phyloP scores from a whole-genome alignment of 257 asterid genomes.

The Echites panduratus region DNA sequence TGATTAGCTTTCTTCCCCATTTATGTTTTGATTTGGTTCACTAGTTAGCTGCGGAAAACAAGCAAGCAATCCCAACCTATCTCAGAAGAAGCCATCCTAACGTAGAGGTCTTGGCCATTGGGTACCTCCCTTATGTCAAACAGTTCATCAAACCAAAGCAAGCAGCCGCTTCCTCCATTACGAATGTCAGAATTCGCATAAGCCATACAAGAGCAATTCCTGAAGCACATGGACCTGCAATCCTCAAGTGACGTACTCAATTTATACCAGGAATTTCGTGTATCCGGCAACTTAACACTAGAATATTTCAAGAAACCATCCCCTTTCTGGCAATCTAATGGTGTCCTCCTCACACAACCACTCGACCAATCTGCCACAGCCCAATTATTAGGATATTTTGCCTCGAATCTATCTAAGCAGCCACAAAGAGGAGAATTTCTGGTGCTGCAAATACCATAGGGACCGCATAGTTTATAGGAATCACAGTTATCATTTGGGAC shows the following conservation, averaged over 20 bases:
- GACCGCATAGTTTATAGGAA: conserved; percentile 18
- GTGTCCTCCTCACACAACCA: conserved; percentile 18
- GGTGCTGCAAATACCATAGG: conserved; percentile 23
- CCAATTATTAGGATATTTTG: conserved; percentile 22
- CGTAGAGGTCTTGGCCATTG: conserved; percentile 26
- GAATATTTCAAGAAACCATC: conserved; percentile 24
- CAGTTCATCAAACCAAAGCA: conserved; percentile 27
- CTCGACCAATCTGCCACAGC: conserved; percentile 19
- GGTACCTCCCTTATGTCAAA: conserved; percentile 22
- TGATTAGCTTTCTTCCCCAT: no score
- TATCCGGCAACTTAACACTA: conserved; percentile 26
- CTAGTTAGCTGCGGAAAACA: no score
- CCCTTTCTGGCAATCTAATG: conserved; percentile 14
- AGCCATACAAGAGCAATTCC: conserved; percentile 28
- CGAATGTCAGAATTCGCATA: conserved; percentile 23
- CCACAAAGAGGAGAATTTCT: conserved; percentile 19
- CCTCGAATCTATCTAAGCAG: conserved; percentile 21
- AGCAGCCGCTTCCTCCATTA: conserved; percentile 26
- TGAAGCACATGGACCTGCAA: conserved; percentile 20
- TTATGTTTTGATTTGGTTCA: no score
- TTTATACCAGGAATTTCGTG: conserved; percentile 13
- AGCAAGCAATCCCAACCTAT: conserved; percentile 16
- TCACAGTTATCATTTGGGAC: conserved; percentile 26
- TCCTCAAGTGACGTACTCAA: conserved; percentile 16
- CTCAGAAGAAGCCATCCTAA: conserved; percentile 29